Base-by-base conservation (phyloP, 2,329 filamentous ascomycete genomes). In the Fusarium begoniae region DNA sequence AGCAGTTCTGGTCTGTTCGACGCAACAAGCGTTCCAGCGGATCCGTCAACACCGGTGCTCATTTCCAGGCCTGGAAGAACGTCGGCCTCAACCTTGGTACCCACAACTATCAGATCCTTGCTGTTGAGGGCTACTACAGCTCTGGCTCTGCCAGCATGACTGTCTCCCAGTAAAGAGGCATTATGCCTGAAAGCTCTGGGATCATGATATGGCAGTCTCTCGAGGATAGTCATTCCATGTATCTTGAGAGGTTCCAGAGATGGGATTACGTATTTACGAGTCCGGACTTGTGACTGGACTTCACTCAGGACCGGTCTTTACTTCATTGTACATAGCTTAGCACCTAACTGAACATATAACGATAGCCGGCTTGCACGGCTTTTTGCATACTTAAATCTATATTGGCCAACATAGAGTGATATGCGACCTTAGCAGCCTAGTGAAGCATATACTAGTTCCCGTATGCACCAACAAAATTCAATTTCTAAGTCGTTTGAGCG, bases 1-100 rank as follows among this genome's bases (percentile, higher is more conserved):
- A 85, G 77, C 87, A 89, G 81, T 89, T 84, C 81, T 88, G 85
- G 86, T 86, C 84, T 26, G 84, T 89, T 26, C 84, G 87, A 66
- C 80, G 82, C 69, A 81, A 71, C 62, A 88, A 89, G 83, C 83
- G 87, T 55, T 82, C 83, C 30, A 82, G 83, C 60, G 88, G 88
- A 8, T 86, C 84, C 12, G 85, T 90, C 69, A 87, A 84, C 43
- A 83, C 83, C 4, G 81, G 78, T 30, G 85, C 84, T 71, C 87
- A 89, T 78, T 89, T 90, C 74, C 82, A 86, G 73, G 87, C 87
- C 13, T 90, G 88, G 88, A 78, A 79, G 26, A 81, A 82, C 43
- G 75, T 79, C n/a, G 87, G 88, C 8, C 79, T 89, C 78, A 82
- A 80, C 32, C 76, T 90, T 17, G 88, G 88, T 6, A 82, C 72